Evolutionary conservation across 495 filamentous ascomycete genomes (phyloP), one percentile per base, ranked within the genome.

Genomic region (Delitschia confertaspora): DNA sequence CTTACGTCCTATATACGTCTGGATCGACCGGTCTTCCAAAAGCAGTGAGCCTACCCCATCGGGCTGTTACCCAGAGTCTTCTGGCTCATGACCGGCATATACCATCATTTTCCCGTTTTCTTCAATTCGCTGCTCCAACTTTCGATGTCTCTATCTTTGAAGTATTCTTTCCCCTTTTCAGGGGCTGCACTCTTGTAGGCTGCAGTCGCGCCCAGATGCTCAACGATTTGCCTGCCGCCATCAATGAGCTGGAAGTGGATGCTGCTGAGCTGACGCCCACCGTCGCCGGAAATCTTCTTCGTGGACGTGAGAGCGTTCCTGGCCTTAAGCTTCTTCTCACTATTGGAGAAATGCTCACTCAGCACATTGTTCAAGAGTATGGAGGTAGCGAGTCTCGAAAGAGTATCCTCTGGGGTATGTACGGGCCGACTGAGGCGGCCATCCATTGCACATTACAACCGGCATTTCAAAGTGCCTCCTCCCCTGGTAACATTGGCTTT

Each of bases 101-200:
- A 42, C 85, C 86, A 6, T 26, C 36, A 0, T 89, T 89, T 49
- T 63, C 67, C 17, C 70, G 85, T 21, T 91, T 91, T 60, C 72
- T 93, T 2, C 86, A 93, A 62, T 93, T 93, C 57, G 85, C 86
- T 0, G 77, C 83, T 6, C 83, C 85, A 0, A 89, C 83, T 0
- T 93, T 93, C 51, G 86, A 93, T 55, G 85, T 93, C 3, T 89
- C 82, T 0, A 76, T 89, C 0, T 91, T 91, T 46, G 86, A 93
- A 56, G 84, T 87, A 5, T 93, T 91, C 66, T 93, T 89, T 55
- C 78, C 86, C 0, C 57, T 86, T 1, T 76, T 76, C 37, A 68
- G 84, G 35, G 82, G 83, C 1, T 65, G 63, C 19, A 87, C 83
- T 0, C 69, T 93, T 5, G 75, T 88, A 31, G 74, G 74, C 34